A percentile compares a stretch with the other conserved stretches of the same genome.
These are phyloP conservation scores for Aphanomyces euteiches DNA, from an alignment of 352 stramenopile species.

Conservation along the genomic window DNA sequence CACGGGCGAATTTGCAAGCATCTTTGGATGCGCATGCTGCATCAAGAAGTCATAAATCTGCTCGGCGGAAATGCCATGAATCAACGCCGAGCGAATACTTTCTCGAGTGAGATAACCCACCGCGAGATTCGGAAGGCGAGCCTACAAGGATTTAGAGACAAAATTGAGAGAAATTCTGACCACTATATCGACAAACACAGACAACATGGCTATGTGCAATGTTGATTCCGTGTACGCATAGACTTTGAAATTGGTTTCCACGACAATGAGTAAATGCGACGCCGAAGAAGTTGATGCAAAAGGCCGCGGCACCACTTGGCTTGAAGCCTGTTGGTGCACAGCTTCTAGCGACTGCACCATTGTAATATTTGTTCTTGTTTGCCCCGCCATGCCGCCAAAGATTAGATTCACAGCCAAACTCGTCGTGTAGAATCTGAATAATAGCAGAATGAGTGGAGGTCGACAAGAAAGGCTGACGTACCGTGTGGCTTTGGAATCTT, in stretches of 20 bases:
- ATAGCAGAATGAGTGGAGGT: conserved; percentile 28
- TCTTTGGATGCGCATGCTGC: conserved; percentile 82
- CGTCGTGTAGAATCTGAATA: conserved; percentile 84
- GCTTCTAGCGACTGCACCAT: conserved; percentile 46
- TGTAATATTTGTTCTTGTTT: conserved; percentile 50
- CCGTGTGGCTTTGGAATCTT: conserved; percentile 34
- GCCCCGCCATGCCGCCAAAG: conserved; percentile 69
- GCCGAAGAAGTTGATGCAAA: background rate
- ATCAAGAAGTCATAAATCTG: conserved; percentile 91
- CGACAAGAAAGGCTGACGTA: background rate
- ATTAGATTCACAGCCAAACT: conserved; percentile 87
- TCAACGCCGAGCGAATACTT: conserved; percentile 83
- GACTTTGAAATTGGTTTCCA: conserved; percentile 92
- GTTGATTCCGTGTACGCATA: conserved; percentile 88
- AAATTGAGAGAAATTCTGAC: conserved; percentile 14
- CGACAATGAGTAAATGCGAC: conserved; percentile 55
- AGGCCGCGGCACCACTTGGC: background rate
- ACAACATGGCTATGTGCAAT: conserved; percentile 90
- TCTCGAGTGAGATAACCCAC: conserved; percentile 89
- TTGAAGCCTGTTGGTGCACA: conserved; percentile 5
- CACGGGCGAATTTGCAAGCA: conserved; percentile 63
- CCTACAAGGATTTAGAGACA: conserved; percentile 31
- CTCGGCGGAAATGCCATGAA: conserved; percentile 86
- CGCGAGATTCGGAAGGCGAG: conserved; percentile 86
- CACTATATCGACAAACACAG: conserved; percentile 88